phyloP scores from a whole-genome alignment of 768 basidiomycete genomes.

The Boletus pseudo-olivaceus region DNA sequence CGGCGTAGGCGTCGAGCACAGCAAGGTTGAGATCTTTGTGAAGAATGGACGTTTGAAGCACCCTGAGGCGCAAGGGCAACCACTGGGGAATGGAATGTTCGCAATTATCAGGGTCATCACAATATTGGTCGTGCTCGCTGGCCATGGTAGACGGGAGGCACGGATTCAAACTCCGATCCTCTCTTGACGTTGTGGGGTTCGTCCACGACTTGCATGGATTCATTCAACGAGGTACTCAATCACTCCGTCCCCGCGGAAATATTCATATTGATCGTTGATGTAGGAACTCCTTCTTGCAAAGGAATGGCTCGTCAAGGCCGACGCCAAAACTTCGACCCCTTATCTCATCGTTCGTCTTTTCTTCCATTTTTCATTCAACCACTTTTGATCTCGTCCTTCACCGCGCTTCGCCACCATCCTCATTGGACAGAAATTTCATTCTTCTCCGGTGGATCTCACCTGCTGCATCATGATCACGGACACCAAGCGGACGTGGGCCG shows the following conservation, averaged over 20 bases:
- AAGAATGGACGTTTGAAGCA: constrained; percentile 43
- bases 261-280: not conserved
- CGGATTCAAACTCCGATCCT: constrained; percentile 25
- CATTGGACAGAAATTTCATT: constrained; percentile 57
- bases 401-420: constrained; percentile 5
- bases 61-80: constrained; percentile 37
- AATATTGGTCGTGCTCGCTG: constrained; percentile 4
- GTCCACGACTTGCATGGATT: constrained; percentile 38
- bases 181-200: not conserved
- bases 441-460: constrained; percentile 50
- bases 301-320: constrained; percentile 73
- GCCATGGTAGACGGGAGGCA: constrained; percentile 7
- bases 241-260: not conserved
- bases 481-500: constrained; percentile 70
- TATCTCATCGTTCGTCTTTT: constrained; percentile 64
- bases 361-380: constrained; percentile 4
- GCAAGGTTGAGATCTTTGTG: constrained; percentile 50
- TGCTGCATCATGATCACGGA: constrained; percentile 69
- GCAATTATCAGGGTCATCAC: constrained; percentile 43
- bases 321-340: constrained; percentile 55
- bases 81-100: constrained; percentile 40
- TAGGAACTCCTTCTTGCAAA: constrained; percentile 60
- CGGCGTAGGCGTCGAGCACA: constrained; percentile 58
- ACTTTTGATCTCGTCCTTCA: constrained; percentile 3
- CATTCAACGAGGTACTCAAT: constrained; percentile 41